Percentiles rank a stretch among this genome's conserved stretches.
Conservation (phyloP, 352 stramenopile genomes). For the Pythium apleroticum region DNA sequence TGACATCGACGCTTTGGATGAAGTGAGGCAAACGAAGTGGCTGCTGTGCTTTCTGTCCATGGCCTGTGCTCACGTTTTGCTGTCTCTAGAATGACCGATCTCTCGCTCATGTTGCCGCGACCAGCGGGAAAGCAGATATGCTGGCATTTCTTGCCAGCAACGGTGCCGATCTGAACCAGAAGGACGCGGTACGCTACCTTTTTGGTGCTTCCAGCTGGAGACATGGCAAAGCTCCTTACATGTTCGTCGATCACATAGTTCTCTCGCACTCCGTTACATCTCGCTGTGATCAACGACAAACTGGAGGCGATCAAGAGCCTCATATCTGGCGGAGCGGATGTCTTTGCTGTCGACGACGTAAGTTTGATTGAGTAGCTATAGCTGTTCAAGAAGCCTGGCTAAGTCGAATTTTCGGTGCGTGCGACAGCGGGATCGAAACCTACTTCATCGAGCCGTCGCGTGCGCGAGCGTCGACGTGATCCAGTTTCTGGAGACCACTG, state of each 20-base stretch:
- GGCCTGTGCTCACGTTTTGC: background rate
- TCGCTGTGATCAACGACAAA: background rate
- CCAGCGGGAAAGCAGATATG: background rate
- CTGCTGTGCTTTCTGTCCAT: too few species aligned
- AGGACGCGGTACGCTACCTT: background rate
- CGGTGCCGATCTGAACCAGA: background rate
- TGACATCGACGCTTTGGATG: background rate
- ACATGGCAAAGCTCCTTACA: background rate
- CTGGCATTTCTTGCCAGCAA: background rate
- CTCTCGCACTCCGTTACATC: background rate
- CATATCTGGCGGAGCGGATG: background rate
- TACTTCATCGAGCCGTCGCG: background rate
- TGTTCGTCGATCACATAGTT: background rate
- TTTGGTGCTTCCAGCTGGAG: background rate
- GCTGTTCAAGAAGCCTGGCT: too few species aligned
- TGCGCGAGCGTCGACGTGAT: slow-evolving; percentile 1
- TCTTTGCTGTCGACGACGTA: background rate
- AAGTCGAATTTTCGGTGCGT: too few species aligned
- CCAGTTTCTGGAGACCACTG: background rate
- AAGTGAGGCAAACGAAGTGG: too few species aligned
- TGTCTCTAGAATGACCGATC: background rate
- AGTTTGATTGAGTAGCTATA: too few species aligned
- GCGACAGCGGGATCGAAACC: background rate
- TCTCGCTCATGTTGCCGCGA: background rate
- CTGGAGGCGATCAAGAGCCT: background rate